These are phyloP conservation scores for Camellia japonica DNA, from an alignment of 148 eudicot genomes.

Conservation along the genomic window DNA sequence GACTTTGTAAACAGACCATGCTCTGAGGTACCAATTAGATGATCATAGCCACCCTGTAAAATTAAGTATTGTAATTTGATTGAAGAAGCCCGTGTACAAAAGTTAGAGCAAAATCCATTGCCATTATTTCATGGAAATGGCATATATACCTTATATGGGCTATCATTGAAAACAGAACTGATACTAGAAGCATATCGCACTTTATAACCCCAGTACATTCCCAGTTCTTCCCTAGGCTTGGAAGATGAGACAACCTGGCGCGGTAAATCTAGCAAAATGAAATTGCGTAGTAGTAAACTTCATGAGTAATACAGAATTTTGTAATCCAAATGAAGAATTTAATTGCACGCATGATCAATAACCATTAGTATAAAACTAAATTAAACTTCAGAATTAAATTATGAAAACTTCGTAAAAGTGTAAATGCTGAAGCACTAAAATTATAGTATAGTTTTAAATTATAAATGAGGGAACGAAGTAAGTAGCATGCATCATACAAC, in stretches of 20 bases:
- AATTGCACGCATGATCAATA: not conserved
- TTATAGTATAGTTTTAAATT: not conserved
- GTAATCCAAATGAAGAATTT: too few species aligned
- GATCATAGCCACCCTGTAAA: constrained; percentile 85
- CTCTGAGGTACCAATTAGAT: constrained; percentile 95
- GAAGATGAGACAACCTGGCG: constrained; percentile 71
- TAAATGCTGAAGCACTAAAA: not conserved
- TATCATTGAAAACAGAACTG: constrained; percentile 62
- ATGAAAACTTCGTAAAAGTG: not conserved
- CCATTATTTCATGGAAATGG: not conserved
- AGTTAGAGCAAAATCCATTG: not conserved
- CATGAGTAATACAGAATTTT: not conserved
- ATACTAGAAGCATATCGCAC: constrained; percentile 89
- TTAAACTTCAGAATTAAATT: not conserved
- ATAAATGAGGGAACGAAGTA: not conserved
- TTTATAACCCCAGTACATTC: constrained; percentile 96
- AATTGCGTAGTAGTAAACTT: constrained; percentile 7
- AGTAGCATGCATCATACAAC: not conserved
- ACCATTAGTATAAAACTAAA: constrained; percentile 3
- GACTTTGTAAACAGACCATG: constrained; percentile 79
- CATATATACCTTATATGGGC: constrained; percentile 68
- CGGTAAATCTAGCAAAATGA: constrained; percentile 34
- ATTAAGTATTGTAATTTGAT: not conserved
- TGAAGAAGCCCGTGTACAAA: constrained; percentile 2
- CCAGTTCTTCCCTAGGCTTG: constrained; percentile 69